These are phyloP conservation scores for Diaporthe humulicola DNA, from an alignment of 2,329 filamentous ascomycete species.

Conservation along the genomic window DNA sequence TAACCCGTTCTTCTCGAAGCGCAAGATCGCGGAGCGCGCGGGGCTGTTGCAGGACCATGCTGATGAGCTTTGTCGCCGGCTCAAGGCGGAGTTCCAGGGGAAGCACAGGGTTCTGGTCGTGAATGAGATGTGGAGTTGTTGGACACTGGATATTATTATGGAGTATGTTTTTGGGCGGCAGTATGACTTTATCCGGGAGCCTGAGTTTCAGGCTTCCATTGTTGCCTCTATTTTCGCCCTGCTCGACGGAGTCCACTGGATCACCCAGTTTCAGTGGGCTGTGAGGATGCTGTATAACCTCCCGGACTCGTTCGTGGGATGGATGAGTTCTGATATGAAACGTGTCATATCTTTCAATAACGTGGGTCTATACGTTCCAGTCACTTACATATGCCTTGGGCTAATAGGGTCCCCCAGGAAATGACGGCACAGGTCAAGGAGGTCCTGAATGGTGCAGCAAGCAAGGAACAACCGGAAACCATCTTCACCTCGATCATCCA, in stretches of 20 bases:
- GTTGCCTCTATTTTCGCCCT: background rate
- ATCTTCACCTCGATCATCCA: background rate
- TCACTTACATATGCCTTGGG: background rate
- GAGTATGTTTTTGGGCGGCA: background rate
- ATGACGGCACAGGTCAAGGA: background rate
- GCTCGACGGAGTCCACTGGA: background rate
- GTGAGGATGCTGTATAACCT: background rate
- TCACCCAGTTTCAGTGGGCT: background rate
- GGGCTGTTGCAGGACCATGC: slow-evolving; percentile 32
- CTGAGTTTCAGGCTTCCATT: background rate
- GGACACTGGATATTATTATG: background rate
- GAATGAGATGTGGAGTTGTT: slow-evolving; percentile 1
- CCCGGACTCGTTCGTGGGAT: background rate
- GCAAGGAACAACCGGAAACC: background rate
- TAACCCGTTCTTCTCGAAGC: slow-evolving; percentile 49
- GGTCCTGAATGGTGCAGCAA: background rate
- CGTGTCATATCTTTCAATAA: background rate
- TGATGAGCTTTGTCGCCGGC: slow-evolving; percentile 14
- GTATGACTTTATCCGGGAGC: background rate
- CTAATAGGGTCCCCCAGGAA: background rate
- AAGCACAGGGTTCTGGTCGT: slow-evolving; percentile 34
- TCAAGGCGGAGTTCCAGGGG: slow-evolving; percentile 38
- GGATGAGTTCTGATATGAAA: background rate
- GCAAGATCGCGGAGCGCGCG: slow-evolving; percentile 32
- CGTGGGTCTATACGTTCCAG: background rate